Evolutionary conservation across 441 rosid species (phyloP).

Genomic region (Isatis lusitanica): DNA sequence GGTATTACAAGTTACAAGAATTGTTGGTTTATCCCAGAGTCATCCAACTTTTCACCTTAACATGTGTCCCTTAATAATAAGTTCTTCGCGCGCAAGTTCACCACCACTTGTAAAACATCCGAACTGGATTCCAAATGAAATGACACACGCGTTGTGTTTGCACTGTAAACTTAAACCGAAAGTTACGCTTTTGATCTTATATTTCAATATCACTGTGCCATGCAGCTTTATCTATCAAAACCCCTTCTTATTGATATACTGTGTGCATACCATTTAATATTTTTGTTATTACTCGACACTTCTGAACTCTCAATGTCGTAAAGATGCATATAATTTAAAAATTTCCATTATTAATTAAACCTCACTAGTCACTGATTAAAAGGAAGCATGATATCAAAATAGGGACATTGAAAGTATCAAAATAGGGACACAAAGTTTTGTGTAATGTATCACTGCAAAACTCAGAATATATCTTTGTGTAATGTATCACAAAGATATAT

Average conservation of each 20-base stretch:
- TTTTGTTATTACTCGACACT: neutral
- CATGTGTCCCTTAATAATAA: neutral
- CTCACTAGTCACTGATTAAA: neutral
- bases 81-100: neutral
- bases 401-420: neutral
- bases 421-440: no score
- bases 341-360: neutral
- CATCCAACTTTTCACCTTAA: neutral
- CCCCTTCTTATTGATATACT: neutral
- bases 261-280: no score
- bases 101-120: slow-evolving; percentile 1
- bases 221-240: neutral
- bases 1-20: neutral
- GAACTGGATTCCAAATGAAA: neutral
- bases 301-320: neutral
- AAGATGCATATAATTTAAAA: neutral
- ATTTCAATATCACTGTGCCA: neutral
- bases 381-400: neutral
- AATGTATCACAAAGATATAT: neutral
- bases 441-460: no score
- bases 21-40: neutral
- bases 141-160: neutral
- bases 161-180: neutral
- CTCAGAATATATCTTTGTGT: no score
- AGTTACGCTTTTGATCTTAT: neutral